Conservation (phyloP, 2,329 filamentous ascomycete genomes). For the Trichoderma simmonsii region DNA sequence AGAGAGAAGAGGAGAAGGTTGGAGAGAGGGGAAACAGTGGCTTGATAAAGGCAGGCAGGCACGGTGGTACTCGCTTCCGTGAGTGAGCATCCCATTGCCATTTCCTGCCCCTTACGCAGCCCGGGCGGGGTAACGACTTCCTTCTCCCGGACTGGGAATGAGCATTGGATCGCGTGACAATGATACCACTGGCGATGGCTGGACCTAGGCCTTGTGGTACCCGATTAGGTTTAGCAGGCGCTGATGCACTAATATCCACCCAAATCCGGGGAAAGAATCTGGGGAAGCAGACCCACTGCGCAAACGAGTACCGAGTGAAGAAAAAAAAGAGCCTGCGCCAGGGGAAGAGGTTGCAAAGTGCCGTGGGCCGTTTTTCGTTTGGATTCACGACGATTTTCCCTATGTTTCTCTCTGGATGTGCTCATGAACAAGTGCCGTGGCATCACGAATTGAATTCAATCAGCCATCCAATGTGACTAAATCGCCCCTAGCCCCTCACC, state of each 20-base stretch:
- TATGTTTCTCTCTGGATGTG: background rate
- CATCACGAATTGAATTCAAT: background rate
- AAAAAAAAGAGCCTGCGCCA: background rate
- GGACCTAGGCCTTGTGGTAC: constrained; percentile 12
- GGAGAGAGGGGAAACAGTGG: constrained; percentile 29
- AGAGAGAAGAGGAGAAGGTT: constrained; percentile 26
- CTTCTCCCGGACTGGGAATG: constrained; percentile 10
- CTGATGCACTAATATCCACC: constrained; percentile 4
- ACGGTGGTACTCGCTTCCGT: constrained; percentile 12
- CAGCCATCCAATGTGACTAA: constrained; percentile 9
- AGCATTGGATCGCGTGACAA: constrained; percentile 20
- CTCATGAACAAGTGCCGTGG: background rate
- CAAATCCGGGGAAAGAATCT: constrained; percentile 19
- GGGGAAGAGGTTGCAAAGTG: background rate
- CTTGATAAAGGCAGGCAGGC: constrained; percentile 31
- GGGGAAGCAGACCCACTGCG: constrained; percentile 20
- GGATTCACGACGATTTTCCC: background rate
- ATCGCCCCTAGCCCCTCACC: constrained; percentile 8
- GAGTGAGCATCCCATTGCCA: background rate
- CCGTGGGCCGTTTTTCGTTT: background rate
- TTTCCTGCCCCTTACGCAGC: constrained; percentile 32
- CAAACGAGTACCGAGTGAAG: background rate
- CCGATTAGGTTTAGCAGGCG: constrained; percentile 17
- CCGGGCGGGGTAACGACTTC: constrained; percentile 42
- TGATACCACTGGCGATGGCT: constrained; percentile 14